Conservation (phyloP, 2,329 filamentous ascomycete genomes). For the Fusarium sp. region DNA sequence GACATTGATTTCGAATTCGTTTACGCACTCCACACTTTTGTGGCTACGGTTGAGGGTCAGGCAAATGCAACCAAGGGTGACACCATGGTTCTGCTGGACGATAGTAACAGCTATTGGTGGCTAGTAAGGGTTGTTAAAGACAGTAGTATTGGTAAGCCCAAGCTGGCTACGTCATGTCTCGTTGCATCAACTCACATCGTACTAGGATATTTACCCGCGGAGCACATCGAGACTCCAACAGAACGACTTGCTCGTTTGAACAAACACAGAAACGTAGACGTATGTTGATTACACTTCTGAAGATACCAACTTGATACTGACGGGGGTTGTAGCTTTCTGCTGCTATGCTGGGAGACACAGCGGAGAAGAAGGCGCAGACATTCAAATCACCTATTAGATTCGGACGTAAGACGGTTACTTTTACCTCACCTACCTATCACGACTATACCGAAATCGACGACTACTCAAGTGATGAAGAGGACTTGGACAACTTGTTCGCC, state of each 20-base stretch:
- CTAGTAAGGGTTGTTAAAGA: constrained; percentile 97
- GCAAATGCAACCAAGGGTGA: constrained; percentile 98
- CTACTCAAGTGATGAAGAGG: constrained; percentile 81
- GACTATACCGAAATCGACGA: constrained; percentile 90
- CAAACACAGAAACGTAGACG: constrained; percentile 98
- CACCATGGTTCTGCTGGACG: constrained; percentile 97
- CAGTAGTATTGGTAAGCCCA: constrained; percentile 81
- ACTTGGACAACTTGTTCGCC: constrained; percentile 60
- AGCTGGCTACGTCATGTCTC: neutral
- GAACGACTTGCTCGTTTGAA: constrained; percentile 93
- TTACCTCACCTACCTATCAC: constrained; percentile 85
- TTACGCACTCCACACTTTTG: constrained; percentile 96
- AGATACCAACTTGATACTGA: constrained; percentile 10
- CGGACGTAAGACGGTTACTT: constrained; percentile 88
- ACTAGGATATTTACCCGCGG: constrained; percentile 91
- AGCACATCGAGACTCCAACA: constrained; percentile 98
- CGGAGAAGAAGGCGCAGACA: constrained; percentile 84
- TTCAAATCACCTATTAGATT: constrained; percentile 82
- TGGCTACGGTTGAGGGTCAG: constrained; percentile 97
- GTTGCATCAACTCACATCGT: constrained; percentile 39
- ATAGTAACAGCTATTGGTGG: constrained; percentile 99
- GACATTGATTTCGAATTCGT: constrained; percentile 99
- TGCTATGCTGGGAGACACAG: constrained; percentile 71
- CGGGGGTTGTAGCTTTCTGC: constrained; percentile 64
- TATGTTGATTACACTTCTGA: constrained; percentile 59